These are phyloP conservation scores for Penicillium frequentans DNA, from an alignment of 2,329 filamentous ascomycete genomes.

Conservation along the genomic window DNA sequence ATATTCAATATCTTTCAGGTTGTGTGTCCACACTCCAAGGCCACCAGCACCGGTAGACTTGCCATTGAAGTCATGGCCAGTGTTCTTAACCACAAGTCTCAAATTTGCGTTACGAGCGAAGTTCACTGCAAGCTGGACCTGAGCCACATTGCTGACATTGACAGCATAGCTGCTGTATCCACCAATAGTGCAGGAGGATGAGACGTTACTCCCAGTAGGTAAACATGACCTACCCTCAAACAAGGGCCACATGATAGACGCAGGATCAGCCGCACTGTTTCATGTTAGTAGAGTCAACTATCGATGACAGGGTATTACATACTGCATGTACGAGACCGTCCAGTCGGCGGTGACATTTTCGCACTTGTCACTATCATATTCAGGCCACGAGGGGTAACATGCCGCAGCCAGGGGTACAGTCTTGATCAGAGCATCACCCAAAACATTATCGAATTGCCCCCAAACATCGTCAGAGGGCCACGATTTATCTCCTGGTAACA, in stretches of 20 bases:
- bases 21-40: slow-evolving; percentile 52
- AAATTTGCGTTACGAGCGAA: slow-evolving; percentile 30
- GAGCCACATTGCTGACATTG: slow-evolving; percentile 33
- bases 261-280: slow-evolving; percentile 22
- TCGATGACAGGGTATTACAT: not conserved
- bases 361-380: slow-evolving; percentile 24
- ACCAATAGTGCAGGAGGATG: slow-evolving; percentile 29
- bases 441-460: slow-evolving; percentile 22
- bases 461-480: slow-evolving; percentile 26
- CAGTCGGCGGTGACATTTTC: slow-evolving; percentile 19
- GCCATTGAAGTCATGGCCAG: slow-evolving; percentile 50
- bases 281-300: not conserved
- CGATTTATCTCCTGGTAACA: slow-evolving; percentile 23
- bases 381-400: slow-evolving; percentile 26
- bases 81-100: slow-evolving; percentile 45
- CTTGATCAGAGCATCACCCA: slow-evolving; percentile 26
- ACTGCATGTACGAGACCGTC: slow-evolving; percentile 29
- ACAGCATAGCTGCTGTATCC: slow-evolving; percentile 37
- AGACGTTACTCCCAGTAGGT: slow-evolving; percentile 21
- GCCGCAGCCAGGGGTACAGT: slow-evolving; percentile 28
- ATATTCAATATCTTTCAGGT: slow-evolving; percentile 46
- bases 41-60: slow-evolving; percentile 50
- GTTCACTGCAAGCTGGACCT: slow-evolving; percentile 37
- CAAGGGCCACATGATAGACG: slow-evolving; percentile 29
- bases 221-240: slow-evolving; percentile 28